Conservation (phyloP, 2,329 filamentous ascomycete species). For the Byssoonygena ceratinophila region DNA sequence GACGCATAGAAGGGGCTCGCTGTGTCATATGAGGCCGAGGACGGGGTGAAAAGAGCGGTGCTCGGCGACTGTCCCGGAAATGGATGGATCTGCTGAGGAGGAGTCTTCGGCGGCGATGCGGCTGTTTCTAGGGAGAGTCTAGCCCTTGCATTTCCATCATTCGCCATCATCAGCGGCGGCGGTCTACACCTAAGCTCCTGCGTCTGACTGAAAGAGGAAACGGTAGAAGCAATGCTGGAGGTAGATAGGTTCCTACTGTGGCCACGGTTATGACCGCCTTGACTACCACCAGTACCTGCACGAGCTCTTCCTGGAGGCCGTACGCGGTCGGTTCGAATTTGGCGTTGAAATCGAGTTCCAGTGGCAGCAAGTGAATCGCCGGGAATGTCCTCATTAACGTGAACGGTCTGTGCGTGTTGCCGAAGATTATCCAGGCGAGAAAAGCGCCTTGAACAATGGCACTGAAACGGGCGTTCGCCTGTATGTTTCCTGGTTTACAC, state of each 20-base stretch:
- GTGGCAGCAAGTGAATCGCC: conserved; percentile 86
- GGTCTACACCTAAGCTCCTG: conserved; percentile 63
- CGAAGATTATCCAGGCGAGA: conserved; percentile 89
- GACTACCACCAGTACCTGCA: conserved; percentile 65
- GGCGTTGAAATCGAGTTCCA: conserved; percentile 81
- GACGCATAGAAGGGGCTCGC: conserved; percentile 67
- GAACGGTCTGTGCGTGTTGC: conserved; percentile 94
- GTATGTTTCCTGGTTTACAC: conserved; percentile 68
- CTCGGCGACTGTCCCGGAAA: conserved; percentile 56
- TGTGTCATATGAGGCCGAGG: conserved; percentile 60
- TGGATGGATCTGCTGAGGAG: conserved; percentile 51
- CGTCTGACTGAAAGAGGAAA: conserved; percentile 55
- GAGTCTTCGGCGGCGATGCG: conserved; percentile 52
- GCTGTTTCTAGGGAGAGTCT: conserved; percentile 56
- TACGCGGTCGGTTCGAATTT: conserved; percentile 78
- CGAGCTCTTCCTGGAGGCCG: conserved; percentile 64
- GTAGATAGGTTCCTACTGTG: conserved; percentile 78
- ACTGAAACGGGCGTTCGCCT: conserved; percentile 91
- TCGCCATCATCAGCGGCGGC: conserved; percentile 71
- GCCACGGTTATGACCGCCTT: conserved; percentile 59
- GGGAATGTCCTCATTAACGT: conserved; percentile 95
- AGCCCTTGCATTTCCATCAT: conserved; percentile 51
- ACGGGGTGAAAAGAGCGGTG: conserved; percentile 72
- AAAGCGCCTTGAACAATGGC: conserved; percentile 86
- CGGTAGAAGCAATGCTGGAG: conserved; percentile 70